A percentile compares a stretch with the other conserved stretches of the same genome.
phyloP scores from a whole-genome alignment of 495 filamentous ascomycete species.

The Hypoxylon fragiforme region DNA sequence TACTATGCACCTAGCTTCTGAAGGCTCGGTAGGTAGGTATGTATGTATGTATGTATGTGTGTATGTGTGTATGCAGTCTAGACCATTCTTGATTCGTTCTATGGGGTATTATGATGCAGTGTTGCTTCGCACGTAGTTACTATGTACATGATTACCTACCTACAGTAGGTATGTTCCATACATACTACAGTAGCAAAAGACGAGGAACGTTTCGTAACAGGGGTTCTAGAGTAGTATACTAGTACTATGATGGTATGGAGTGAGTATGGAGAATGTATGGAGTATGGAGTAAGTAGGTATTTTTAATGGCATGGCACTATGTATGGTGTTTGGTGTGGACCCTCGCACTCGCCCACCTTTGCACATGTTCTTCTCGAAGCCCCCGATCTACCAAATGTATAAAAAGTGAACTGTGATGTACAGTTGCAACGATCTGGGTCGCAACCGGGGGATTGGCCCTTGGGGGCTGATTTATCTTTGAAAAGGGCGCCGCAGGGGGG shows the following conservation, averaged over 20 bases:
- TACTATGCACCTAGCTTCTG: no score
- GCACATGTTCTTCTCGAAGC: conserved; percentile 1
- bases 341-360: conserved; percentile 8
- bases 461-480: conserved; percentile 23
- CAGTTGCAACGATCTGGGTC: conserved; percentile 31
- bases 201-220: no score
- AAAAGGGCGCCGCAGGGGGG: conserved; percentile 12
- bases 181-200: not conserved
- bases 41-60: not conserved
- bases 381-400: conserved; percentile 4
- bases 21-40: no score
- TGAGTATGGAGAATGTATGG: not conserved
- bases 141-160: not conserved
- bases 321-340: no score
- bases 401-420: conserved; percentile 2
- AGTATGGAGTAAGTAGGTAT: no score
- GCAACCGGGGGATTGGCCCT: conserved; percentile 25
- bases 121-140: not conserved
- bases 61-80: not conserved
- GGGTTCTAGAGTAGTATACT: not conserved
- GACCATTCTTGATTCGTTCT: not conserved
- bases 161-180: not conserved
- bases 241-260: not conserved
- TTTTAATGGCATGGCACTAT: no score
- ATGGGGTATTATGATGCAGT: not conserved